These are phyloP conservation scores for Trichoderma oligosporum DNA, from an alignment of 2,329 filamentous ascomycete genomes.

Conservation along the genomic window DNA sequence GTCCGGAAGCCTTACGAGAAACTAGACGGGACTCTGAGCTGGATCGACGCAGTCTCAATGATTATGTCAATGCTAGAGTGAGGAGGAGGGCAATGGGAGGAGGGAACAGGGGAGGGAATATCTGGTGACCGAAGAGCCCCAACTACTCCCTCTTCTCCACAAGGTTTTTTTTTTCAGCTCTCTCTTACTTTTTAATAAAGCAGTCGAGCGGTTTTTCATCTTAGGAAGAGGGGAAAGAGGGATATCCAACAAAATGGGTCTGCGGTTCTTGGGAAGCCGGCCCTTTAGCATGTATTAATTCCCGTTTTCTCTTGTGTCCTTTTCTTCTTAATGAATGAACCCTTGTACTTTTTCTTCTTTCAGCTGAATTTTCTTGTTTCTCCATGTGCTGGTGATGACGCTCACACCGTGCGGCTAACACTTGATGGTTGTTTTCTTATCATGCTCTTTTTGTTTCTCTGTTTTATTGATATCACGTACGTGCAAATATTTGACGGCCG, in stretches of 20 bases:
- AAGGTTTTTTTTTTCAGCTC: constrained; percentile 7
- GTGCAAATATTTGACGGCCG: too few species aligned
- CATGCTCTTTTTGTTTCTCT: too few species aligned
- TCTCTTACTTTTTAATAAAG: constrained; percentile 19
- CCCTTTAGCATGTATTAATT: constrained; percentile 50
- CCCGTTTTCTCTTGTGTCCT: constrained; percentile 35
- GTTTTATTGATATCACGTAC: too few species aligned
- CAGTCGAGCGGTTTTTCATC: constrained; percentile 17
- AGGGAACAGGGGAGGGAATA: constrained; percentile 1
- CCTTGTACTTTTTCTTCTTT: constrained; percentile 7
- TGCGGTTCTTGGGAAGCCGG: constrained; percentile 26
- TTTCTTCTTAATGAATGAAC: constrained; percentile 21
- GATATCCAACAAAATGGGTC: constrained; percentile 27
- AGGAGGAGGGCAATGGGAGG: constrained; percentile 6
- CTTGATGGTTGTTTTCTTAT: too few species aligned
- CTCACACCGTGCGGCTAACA: too few species aligned
- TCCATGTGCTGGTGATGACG: not conserved
- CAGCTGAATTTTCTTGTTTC: not conserved
- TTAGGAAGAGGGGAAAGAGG: constrained; percentile 8
- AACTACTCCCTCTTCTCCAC: constrained; percentile 9
- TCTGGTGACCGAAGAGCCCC: constrained; percentile 12
- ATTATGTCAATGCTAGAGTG: constrained; percentile 17
- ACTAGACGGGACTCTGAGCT: constrained; percentile 18
- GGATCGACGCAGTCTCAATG: constrained; percentile 16
- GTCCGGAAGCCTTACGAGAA: constrained; percentile 17